phyloP scores from a whole-genome alignment of 495 filamentous ascomycete genomes.

The Podospora australis region DNA sequence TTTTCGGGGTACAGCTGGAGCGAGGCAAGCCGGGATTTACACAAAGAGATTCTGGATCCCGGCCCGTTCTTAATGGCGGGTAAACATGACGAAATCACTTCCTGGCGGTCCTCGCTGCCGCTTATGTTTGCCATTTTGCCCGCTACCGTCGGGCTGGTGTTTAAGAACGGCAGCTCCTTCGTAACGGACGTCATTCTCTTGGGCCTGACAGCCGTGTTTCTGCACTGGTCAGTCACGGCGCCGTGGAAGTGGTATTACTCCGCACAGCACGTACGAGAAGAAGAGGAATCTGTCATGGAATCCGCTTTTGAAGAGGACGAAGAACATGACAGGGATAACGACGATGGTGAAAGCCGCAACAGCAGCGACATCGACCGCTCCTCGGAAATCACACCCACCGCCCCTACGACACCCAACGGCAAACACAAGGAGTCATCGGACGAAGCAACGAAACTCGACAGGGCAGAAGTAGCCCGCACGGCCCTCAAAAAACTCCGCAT shows the following conservation, averaged over 20 bases:
- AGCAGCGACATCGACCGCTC: conserved; percentile 33
- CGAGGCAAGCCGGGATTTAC: conserved; percentile 60
- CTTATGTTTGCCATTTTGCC: conserved; percentile 78
- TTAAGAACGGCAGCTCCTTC: conserved; percentile 73
- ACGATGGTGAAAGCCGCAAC: background rate
- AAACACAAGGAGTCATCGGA: background rate
- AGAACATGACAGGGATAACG: conserved; percentile 39
- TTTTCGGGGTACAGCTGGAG: conserved; percentile 64
- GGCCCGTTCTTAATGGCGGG: too few relatives aligned
- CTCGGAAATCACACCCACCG: background rate
- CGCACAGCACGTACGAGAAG: conserved; percentile 55
- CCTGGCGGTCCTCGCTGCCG: conserved; percentile 66
- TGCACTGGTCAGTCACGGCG: conserved; percentile 87
- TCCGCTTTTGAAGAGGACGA: conserved; percentile 45
- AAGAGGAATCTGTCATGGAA: conserved; percentile 40
- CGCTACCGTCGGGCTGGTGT: conserved; percentile 75
- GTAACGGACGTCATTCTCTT: conserved; percentile 81
- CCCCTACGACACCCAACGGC: background rate
- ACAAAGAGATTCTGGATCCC: conserved; percentile 67
- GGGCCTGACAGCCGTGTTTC: conserved; percentile 69
- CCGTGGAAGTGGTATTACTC: conserved; percentile 94
- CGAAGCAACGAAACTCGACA: background rate
- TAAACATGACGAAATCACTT: conserved; percentile 14
- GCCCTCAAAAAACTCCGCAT: conserved; percentile 61
- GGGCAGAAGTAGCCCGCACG: conserved; percentile 15